phyloP scores from a whole-genome alignment of 331 rosid species.

The Acacia pycnantha region DNA sequence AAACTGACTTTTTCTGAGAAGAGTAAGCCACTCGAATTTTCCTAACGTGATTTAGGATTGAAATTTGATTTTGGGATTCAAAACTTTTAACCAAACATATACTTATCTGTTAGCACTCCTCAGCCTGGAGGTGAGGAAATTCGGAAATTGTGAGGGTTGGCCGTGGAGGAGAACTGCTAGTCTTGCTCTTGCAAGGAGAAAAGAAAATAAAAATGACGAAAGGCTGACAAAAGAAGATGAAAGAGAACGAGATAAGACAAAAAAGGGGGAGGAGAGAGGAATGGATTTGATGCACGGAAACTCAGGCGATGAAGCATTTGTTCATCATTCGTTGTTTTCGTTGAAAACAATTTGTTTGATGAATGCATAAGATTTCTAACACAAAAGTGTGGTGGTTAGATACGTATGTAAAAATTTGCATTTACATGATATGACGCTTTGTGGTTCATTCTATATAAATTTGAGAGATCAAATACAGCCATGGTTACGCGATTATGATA shows the following conservation, averaged over 20 bases:
- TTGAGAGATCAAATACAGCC: slow-evolving; percentile 78
- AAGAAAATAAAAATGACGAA: neutral
- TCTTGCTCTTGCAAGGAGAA: neutral
- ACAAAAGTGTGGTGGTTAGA: neutral
- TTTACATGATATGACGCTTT: slow-evolving; percentile 63
- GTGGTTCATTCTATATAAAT: slow-evolving; percentile 45
- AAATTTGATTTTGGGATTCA: neutral
- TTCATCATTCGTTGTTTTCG: neutral
- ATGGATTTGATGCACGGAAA: neutral
- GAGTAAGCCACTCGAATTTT: neutral
- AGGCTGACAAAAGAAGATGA: neutral
- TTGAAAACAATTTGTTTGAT: neutral
- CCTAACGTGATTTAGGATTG: neutral
- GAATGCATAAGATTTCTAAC: slow-evolving; percentile 10
- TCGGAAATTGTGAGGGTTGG: neutral
- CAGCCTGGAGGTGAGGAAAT: neutral
- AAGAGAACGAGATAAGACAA: neutral
- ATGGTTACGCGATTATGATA: slow-evolving; percentile 90
- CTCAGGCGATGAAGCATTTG: neutral
- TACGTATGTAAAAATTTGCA: neutral
- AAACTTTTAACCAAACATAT: neutral
- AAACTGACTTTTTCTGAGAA: neutral
- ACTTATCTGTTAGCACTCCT: neutral
- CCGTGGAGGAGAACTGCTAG: neutral
- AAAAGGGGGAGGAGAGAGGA: neutral